Evolutionary conservation across 2,329 filamentous ascomycete species (phyloP).

Genomic region (Fonsecaea pugnacius): DNA sequence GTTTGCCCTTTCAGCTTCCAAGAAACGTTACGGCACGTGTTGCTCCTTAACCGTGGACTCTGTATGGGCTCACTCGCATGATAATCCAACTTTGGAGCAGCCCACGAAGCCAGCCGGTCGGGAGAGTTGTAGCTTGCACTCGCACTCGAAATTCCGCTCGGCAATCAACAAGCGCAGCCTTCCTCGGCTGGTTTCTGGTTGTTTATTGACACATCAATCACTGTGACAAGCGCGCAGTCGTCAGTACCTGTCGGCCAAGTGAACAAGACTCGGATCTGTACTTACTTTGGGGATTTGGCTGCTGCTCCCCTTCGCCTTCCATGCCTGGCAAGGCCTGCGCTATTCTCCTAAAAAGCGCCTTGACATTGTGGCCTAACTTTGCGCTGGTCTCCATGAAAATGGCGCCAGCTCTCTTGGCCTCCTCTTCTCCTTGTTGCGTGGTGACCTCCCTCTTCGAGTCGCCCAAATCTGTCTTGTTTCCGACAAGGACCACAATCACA

Average conservation of each 20-base stretch:
- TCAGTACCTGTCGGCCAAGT: background rate
- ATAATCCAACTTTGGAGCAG: conserved; percentile 10
- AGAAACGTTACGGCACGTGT: background rate
- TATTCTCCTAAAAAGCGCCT: conserved; percentile 96
- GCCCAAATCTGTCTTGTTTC: conserved; percentile 98
- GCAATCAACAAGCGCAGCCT: conserved; percentile 35
- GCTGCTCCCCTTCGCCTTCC: conserved; percentile 78
- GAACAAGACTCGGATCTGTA: background rate
- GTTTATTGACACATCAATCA: conserved; percentile 39
- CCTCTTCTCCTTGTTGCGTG: conserved; percentile 92
- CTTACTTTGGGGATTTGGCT: conserved; percentile 37
- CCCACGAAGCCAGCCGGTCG: background rate
- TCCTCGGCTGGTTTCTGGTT: conserved; percentile 36
- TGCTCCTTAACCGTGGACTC: background rate
- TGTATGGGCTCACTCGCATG: conserved; percentile 3
- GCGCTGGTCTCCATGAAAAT: conserved; percentile 99
- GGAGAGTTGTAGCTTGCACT: background rate
- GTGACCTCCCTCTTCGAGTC: conserved; percentile 94
- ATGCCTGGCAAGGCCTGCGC: conserved; percentile 96
- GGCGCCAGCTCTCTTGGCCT: conserved; percentile 95
- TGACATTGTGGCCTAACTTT: conserved; percentile 97
- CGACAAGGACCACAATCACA: conserved; percentile 97
- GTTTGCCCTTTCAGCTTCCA: background rate
- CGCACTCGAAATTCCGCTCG: background rate
- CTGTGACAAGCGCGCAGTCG: conserved; percentile 13